Base-by-base conservation (phyloP, 345 rosid genomes). In the Moricandia arvensis region DNA sequence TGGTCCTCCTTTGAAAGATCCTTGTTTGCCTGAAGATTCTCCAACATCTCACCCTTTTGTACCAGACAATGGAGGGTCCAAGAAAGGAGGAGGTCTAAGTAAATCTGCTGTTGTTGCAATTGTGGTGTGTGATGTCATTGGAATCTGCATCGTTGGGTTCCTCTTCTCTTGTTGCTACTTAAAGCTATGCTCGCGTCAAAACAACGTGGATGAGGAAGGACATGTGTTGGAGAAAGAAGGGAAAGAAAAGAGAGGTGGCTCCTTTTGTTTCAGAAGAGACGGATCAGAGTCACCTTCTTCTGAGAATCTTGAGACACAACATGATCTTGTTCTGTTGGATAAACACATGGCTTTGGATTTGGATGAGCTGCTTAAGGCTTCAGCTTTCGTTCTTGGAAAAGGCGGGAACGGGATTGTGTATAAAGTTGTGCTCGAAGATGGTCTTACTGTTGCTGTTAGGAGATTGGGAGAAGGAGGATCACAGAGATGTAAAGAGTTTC, bases 401-500 rank as follows among this genome's bases (percentile, higher is more conserved):
- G 87, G 98, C 18, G 93, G 97, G 76, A 87, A 90, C 29, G 97
- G 98, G 63, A 91, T 91, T 65, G 91, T 90, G 66, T 94, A 94
- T 85, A 92, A 91, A 82, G 96, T 94, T 31, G 97, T 94, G 33
- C 97, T 91, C 8, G 93, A 94, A 82, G 96, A 90, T 80, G 97
- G 96, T 9, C 76, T 88, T 7, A 89, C 88, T 27, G 86, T 90
- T 3, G 97, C 97, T 15, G 97, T 91, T 61, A 86, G 96, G 78
- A 87, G 97, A 80, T 69, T 94, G 69, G 98, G 98, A 7, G 98
- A 90, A 82, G 98, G 97, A 13, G 98, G 97, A 13, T 91, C 97
- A 5, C 96, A 93, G 68, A 87, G 97, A 79, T 88, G 85, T 51
- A 93, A 88, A 83, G 98, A 93, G 82, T 93, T 93, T 76, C 94